These are phyloP conservation scores for Paramecium primaurelia DNA, from an alignment of 73 alveolate species.

Conservation along the genomic window DNA sequence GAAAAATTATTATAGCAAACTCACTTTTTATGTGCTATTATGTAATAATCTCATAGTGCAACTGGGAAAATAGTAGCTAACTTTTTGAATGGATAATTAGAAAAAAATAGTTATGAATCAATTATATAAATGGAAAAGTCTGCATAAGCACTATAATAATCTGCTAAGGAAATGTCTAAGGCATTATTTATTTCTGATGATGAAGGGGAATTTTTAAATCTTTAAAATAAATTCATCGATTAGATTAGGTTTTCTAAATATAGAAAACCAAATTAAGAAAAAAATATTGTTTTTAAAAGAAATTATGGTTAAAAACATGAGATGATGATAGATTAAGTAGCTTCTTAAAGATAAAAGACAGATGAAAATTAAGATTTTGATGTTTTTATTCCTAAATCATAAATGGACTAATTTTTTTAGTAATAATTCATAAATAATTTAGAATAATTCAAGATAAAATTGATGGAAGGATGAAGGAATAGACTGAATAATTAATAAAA, in stretches of 20 bases:
- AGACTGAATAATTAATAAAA: neutral
- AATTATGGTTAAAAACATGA: conserved; percentile 43
- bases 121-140: conserved; percentile 13
- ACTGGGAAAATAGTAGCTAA: neutral
- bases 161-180: conserved; percentile 38
- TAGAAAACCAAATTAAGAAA: neutral
- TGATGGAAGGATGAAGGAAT: conserved; percentile 14
- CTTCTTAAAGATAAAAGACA: neutral
- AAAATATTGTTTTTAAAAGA: neutral
- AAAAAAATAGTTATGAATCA: conserved; percentile 39
- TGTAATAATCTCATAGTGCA: conserved; percentile 2
- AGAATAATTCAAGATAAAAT: neutral
- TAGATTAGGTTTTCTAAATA: neutral
- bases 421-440: neutral
- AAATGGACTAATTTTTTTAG: conserved; percentile 26
- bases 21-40: conserved; percentile 36
- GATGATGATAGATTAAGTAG: conserved; percentile 42
- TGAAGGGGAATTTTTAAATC: neutral
- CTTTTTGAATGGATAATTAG: conserved; percentile 15
- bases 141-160: neutral
- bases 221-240: conserved; percentile 10
- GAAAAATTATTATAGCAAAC: neutral
- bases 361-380: conserved; percentile 7
- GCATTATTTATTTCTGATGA: neutral
- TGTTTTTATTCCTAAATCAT: conserved; percentile 13